Evolutionary conservation across 768 basidiomycete species (phyloP).

Genomic region (Psilocybe cubensis): DNA sequence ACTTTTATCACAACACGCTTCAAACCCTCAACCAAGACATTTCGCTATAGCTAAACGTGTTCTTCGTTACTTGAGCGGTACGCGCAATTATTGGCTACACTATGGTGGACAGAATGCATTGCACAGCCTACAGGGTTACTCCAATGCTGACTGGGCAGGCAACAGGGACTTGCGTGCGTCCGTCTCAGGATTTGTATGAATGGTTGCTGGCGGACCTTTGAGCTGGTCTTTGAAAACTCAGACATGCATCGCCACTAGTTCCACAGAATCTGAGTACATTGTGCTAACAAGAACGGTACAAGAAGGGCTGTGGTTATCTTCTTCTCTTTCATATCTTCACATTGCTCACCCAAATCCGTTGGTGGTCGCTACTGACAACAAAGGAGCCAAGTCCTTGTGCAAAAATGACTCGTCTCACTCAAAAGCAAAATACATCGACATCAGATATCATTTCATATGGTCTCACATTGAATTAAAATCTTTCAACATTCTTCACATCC

Average conservation of each 20-base stretch:
- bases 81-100: not conserved
- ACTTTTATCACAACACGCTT: slow-evolving; percentile 33
- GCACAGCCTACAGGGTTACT: slow-evolving; percentile 6
- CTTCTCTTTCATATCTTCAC: too few species aligned
- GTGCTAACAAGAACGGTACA: too few species aligned
- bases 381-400: too few species aligned
- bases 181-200: slow-evolving; percentile 35
- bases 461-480: too few species aligned
- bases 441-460: too few species aligned
- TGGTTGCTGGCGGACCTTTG: slow-evolving; percentile 32
- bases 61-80: slow-evolving; percentile 41
- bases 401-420: too few species aligned
- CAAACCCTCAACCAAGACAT: slow-evolving; percentile 35
- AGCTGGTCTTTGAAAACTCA: slow-evolving; percentile 38
- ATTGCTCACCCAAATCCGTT: too few species aligned
- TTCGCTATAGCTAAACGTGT: slow-evolving; percentile 42
- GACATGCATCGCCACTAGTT: slow-evolving; percentile 25
- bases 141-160: slow-evolving; percentile 22
- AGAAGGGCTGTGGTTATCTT: too few species aligned
- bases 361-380: too few species aligned
- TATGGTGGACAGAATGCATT: not conserved
- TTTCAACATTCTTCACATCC: too few species aligned
- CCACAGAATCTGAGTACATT: slow-evolving; percentile 39
- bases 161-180: slow-evolving; percentile 26
- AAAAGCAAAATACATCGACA: too few species aligned